A percentile compares a stretch with the other conserved stretches of the same genome.
Conservation (phyloP, 805 yeast genomes). For the Metschnikowia shivogae region DNA sequence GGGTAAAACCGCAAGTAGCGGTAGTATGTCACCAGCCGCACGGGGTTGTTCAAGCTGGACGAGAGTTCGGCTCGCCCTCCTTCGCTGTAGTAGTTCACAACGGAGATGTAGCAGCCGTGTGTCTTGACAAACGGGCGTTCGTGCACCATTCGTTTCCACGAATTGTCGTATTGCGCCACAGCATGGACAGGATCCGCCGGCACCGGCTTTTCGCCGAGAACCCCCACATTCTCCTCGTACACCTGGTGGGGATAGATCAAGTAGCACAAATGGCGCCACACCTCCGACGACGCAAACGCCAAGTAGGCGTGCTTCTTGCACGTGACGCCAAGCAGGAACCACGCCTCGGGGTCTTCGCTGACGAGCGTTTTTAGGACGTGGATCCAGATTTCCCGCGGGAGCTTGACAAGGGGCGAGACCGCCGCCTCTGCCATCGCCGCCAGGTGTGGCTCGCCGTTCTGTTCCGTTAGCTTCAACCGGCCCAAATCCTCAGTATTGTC, state of each 20-base stretch:
- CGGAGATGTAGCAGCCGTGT: slow-evolving; percentile 81
- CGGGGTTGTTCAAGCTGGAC: slow-evolving; percentile 66
- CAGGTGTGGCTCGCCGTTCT: slow-evolving; percentile 13
- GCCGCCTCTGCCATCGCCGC: slow-evolving; percentile 22
- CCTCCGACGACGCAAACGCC: slow-evolving; percentile 48
- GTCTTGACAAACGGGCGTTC: slow-evolving; percentile 76
- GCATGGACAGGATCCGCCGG: slow-evolving; percentile 30
- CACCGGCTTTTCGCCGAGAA: slow-evolving; percentile 29
- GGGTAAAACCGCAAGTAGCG: slow-evolving; percentile 78
- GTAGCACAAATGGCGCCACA: slow-evolving; percentile 50
- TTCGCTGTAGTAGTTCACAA: slow-evolving; percentile 76
- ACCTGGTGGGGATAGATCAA: slow-evolving; percentile 51
- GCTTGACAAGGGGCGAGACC: slow-evolving; percentile 34
- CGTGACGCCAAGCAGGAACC: slow-evolving; percentile 58
- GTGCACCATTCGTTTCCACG: slow-evolving; percentile 49
- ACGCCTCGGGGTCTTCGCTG: slow-evolving; percentile 50
- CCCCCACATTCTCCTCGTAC: slow-evolving; percentile 48
- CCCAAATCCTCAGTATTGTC: slow-evolving; percentile 1
- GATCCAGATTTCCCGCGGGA: slow-evolving; percentile 57
- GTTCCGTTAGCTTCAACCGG: background rate
- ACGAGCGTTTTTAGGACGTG: slow-evolving; percentile 48
- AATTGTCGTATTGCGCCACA: slow-evolving; percentile 27
- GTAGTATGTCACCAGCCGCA: slow-evolving; percentile 81
- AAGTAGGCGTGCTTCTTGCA: slow-evolving; percentile 55
- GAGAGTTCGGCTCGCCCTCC: slow-evolving; percentile 72